Evolutionary conservation across 352 stramenopile genomes (phyloP), one percentile per base, ranked within the genome.

Genomic region (Thraustochytrium sp.): DNA sequence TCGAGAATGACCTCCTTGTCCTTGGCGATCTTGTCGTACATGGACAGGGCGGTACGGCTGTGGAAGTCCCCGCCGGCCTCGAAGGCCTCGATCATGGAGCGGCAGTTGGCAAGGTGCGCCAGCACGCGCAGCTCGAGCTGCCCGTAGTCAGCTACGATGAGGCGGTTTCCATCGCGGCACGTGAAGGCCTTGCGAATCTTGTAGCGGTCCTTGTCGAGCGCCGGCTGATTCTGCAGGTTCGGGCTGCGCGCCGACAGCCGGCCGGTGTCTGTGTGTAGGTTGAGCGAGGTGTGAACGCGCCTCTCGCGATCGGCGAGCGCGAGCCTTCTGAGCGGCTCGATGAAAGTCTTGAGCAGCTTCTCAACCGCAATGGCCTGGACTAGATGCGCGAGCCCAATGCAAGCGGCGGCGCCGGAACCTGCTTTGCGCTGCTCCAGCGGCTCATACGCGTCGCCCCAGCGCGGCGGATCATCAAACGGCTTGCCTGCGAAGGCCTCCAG

Each of bases 91-190:
- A 99, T 98, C 97, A 99, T 99, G 3, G 91, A 96, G 78, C 94
- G 91, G 84, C 97, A 99, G 83, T 98, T 90, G 21, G 97, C 62
- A 82, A 99, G 97, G 85, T 98, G 97, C 0, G 97, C 97, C 53
- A 99, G 88, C 4, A 99, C 82, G 2, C 97, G 92, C n/a, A 99
- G 87, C 86, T 99, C 97, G n/a, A 99, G 89, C 86, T 99, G 97
- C 31, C 97, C 98, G 87, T 99, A 99, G 92, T 99, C 97, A 31
- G 96, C 96, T 13, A 99, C 97, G 76, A 99, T 98, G 21, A 99
- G 90, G 38, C 92, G 95, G 84, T 99, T 98, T 2, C 96, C 96
- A 0, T 89, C 89, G 5, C 49, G 26, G 3, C 90, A 91, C 3
- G 93, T 93, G 84, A 99, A 99, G 16, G 95, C 96, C 72, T 94